phyloP scores from a whole-genome alignment of 352 stramenopile species.

The Aphanomyces stellatus region DNA sequence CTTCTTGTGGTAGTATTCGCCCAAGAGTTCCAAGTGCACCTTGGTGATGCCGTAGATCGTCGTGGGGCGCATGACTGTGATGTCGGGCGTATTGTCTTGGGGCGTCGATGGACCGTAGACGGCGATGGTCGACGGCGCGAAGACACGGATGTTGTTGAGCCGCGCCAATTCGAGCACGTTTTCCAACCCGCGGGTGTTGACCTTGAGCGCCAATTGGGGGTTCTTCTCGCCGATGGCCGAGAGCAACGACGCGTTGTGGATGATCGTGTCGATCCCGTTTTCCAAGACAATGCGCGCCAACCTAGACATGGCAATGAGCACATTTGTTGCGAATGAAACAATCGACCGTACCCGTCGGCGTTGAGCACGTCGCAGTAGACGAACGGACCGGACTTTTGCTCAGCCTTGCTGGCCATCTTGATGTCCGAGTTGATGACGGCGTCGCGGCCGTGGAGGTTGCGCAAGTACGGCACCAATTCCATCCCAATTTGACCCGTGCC shows the following conservation, averaged over 20 bases:
- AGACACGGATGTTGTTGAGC: constrained; percentile 83
- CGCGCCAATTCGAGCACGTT: constrained; percentile 87
- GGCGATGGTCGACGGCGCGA: constrained; percentile 85
- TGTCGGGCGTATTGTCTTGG: constrained; percentile 74
- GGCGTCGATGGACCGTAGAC: constrained; percentile 86
- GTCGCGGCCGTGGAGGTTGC: constrained; percentile 45
- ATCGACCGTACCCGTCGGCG: constrained; percentile 28
- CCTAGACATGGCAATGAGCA: too few relatives aligned
- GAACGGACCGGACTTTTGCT: constrained; percentile 46
- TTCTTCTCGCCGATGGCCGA: constrained; percentile 88
- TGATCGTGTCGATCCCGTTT: constrained; percentile 80
- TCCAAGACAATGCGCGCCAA: constrained; percentile 81
- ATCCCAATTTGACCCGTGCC: constrained; percentile 81
- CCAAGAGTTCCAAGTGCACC: constrained; percentile 83
- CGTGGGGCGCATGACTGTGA: constrained; percentile 86
- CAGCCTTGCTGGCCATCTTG: constrained; percentile 35
- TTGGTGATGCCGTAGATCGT: constrained; percentile 92
- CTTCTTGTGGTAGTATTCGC: constrained; percentile 89
- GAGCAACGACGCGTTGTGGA: constrained; percentile 88
- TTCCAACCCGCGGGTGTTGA: constrained; percentile 85
- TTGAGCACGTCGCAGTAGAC: constrained; percentile 81
- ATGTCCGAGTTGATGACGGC: constrained; percentile 80
- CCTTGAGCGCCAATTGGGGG: constrained; percentile 73
- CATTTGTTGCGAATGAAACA: neutral
- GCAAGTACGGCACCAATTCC: constrained; percentile 76